Evolutionary conservation across 2,329 filamentous ascomycete species (phyloP).

Genomic region (Orbilia ellipsospora): DNA sequence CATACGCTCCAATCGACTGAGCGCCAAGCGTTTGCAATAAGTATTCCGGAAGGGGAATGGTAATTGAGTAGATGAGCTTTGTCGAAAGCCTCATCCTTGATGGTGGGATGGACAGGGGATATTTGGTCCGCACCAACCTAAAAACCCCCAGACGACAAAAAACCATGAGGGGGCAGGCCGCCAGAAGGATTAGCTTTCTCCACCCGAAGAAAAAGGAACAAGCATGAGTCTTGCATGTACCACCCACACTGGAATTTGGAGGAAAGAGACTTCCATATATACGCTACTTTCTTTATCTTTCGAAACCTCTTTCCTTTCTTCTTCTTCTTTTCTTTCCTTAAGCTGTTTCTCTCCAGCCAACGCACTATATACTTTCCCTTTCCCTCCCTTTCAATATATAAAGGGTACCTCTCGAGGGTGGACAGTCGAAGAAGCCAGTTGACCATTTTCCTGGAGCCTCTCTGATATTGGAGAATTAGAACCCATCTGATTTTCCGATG

Average conservation of each 20-base stretch:
- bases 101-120: slow-evolving; percentile 16
- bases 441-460: slow-evolving; percentile 31
- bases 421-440: slow-evolving; percentile 46
- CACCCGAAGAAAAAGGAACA: slow-evolving; percentile 42
- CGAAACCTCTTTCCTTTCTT: slow-evolving; percentile 46
- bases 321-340: slow-evolving; percentile 54
- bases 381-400: slow-evolving; percentile 55
- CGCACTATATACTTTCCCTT: slow-evolving; percentile 49
- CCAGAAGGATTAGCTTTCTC: slow-evolving; percentile 46
- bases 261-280: slow-evolving; percentile 38
- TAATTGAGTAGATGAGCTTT: slow-evolving; percentile 26
- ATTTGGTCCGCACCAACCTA: slow-evolving; percentile 25
- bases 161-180: not conserved
- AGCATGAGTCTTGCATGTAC: slow-evolving; percentile 53
- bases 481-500: slow-evolving; percentile 49
- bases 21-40: slow-evolving; percentile 32
- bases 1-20: slow-evolving; percentile 28
- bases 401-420: slow-evolving; percentile 53
- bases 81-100: slow-evolving; percentile 23
- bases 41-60: slow-evolving; percentile 41
- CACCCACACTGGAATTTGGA: slow-evolving; percentile 24
- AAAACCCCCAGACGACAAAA: slow-evolving; percentile 14
- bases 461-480: slow-evolving; percentile 27
- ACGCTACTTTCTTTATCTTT: slow-evolving; percentile 41
- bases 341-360: slow-evolving; percentile 56